A percentile compares a stretch with the other conserved stretches of the same genome.
Evolutionary conservation across 352 stramenopile species (phyloP).

Genomic region (Pythium grandisporangium): DNA sequence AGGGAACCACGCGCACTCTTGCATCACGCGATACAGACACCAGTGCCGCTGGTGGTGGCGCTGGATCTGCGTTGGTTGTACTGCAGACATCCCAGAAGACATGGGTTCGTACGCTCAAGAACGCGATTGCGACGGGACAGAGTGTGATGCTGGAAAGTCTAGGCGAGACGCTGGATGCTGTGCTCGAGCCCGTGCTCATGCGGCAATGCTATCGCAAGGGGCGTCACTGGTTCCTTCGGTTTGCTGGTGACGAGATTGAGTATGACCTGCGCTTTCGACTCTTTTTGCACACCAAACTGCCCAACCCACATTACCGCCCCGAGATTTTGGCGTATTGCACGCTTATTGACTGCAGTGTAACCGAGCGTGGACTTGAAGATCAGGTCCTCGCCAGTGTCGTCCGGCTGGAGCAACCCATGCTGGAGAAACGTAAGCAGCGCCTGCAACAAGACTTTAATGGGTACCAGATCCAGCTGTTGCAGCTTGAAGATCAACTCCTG

Average conservation of each 20-base stretch:
- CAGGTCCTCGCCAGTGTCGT: constrained; percentile 87
- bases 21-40: no score
- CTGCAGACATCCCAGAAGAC: constrained; percentile 67
- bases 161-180: constrained; percentile 75
- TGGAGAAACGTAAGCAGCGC: constrained; percentile 85
- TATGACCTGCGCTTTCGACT: constrained; percentile 84
- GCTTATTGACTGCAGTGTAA: constrained; percentile 93
- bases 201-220: constrained; percentile 84
- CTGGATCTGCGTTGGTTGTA: constrained; percentile 51
- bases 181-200: constrained; percentile 87
- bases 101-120: constrained; percentile 69
- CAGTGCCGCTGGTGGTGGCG: no score
- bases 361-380: constrained; percentile 84
- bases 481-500: constrained; percentile 86
- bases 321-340: constrained; percentile 91
- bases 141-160: constrained; percentile 90
- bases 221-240: constrained; percentile 79
- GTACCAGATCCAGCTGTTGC: constrained; percentile 89
- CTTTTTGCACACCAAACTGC: constrained; percentile 88
- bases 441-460: constrained; percentile 87
- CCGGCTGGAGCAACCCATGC: constrained; percentile 79
- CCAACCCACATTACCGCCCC: constrained; percentile 89
- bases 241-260: constrained; percentile 86
- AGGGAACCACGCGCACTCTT: background rate
- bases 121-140: constrained; percentile 58